Evolutionary conservation across 331 rosid species (phyloP).

Genomic region (Quercus lobata): DNA sequence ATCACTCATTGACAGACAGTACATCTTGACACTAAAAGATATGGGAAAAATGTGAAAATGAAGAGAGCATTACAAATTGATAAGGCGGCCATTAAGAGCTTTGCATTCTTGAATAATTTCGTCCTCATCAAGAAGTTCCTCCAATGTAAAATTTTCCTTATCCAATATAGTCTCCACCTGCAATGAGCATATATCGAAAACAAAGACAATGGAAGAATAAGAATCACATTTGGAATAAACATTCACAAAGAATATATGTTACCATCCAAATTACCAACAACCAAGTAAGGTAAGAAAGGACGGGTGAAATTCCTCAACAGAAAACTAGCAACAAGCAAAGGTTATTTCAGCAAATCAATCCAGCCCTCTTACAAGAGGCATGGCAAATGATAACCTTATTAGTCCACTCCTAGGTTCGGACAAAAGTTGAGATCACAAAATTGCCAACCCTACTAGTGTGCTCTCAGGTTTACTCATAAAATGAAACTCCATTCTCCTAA

Average conservation of each 20-base stretch:
- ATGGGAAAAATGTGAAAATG: background rate
- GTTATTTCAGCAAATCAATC: background rate
- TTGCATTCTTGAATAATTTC: slow-evolving; percentile 99
- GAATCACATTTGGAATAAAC: background rate
- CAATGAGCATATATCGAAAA: slow-evolving; percentile 19
- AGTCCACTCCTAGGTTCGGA: background rate
- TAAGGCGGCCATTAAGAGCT: slow-evolving; percentile 93
- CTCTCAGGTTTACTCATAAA: background rate
- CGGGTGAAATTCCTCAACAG: background rate
- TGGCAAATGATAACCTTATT: background rate
- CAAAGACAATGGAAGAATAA: background rate
- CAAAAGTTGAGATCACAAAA: background rate
- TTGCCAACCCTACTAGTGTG: background rate
- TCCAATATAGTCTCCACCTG: slow-evolving; percentile 99
- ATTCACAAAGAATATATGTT: background rate
- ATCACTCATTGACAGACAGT: background rate
- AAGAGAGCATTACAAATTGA: slow-evolving; percentile 77
- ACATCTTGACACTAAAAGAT: slow-evolving; percentile 15
- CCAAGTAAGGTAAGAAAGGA: background rate
- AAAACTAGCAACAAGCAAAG: background rate
- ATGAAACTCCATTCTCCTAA: background rate
- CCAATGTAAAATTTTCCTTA: slow-evolving; percentile 80
- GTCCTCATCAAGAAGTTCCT: slow-evolving; percentile 96
- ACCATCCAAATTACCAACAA: background rate
- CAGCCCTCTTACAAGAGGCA: background rate